A percentile compares a stretch with the other conserved stretches of the same genome.
These are phyloP conservation scores for Cryphonectria naterciae DNA, from an alignment of 2,329 filamentous ascomycete genomes.

Conservation along the genomic window DNA sequence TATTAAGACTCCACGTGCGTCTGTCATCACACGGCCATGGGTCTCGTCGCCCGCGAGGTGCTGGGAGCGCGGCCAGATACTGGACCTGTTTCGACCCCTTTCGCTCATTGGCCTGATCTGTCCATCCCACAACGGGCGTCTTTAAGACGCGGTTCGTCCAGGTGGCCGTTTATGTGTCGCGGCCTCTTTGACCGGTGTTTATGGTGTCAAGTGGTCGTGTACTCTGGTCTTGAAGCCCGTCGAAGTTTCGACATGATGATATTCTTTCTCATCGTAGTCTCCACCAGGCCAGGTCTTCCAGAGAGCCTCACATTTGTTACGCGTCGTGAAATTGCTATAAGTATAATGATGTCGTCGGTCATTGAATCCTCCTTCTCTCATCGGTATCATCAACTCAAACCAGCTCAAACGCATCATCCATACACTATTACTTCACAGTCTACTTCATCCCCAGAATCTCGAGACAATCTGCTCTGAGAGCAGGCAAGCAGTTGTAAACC, in stretches of 20 bases:
- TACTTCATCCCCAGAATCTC: background rate
- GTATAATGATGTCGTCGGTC: background rate
- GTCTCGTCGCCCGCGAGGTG: background rate
- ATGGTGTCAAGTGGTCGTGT: background rate
- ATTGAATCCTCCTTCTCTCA: background rate
- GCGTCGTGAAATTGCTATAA: background rate
- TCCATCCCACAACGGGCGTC: background rate
- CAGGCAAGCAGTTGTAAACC: background rate
- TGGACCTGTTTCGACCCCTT: background rate
- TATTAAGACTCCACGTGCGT: background rate
- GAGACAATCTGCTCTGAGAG: background rate
- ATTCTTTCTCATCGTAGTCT: constrained; percentile 1
- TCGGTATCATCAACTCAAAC: background rate
- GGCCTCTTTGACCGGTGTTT: background rate
- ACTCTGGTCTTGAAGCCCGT: background rate
- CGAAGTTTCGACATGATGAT: constrained; percentile 1
- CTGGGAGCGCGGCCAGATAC: background rate
- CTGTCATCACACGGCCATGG: background rate
- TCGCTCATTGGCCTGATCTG: background rate
- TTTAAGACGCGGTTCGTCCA: background rate
- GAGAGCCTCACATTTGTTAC: constrained; percentile 1
- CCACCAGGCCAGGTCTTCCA: background rate
- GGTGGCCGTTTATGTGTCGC: background rate
- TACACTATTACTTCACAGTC: background rate
- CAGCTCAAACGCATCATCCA: background rate